Evolutionary conservation across 345 rosid species (phyloP), one percentile per base, ranked within the genome.

Genomic region (Lepidium sativum): DNA sequence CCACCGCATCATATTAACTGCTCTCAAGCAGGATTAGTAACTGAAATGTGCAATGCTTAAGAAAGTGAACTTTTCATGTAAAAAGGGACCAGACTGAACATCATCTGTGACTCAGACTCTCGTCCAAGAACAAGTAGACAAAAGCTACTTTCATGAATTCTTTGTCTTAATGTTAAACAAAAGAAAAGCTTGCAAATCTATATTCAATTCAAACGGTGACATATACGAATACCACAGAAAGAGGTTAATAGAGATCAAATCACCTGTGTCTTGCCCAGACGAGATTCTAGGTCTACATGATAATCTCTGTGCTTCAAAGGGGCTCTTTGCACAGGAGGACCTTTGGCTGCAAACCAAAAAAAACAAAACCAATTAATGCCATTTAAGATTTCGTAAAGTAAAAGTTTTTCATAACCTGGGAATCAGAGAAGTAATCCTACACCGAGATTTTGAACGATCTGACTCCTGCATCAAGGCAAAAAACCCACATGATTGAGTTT

Each of bases 251-350:
- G 12, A 51, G 21, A 68, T 50, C 7, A 45, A 71, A 67, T 43
- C 20, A 80, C 95, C 90, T 88, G 99, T 21, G 99, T 94, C 75
- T 94, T 94, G 35, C 97, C 99, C 67, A 91, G 51, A 18, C 99
- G 96, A 76, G 96, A 91, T 60, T 91, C 96, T 5, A 95, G 90
- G 79, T 95, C 99, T 3, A 91, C 99, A 74, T 88, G 85, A 73
- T 84, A 88, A 76, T 95, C 97, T 76, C 99, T 83, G 73, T 95
- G 99, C 84, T 95, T 88, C 79, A 95, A 79, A 6, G 97, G 97
- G 44, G 90, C 86, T 81, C 99, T 86, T 69, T 86, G 99, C 71
- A 91, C 97, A 1, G 88, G 91, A 32, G 97, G 95, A 51, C 72
- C 95, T 81, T 88, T 88, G 2, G 95, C 96, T 88, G 84, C 67